Evolutionary conservation across 768 basidiomycete genomes (phyloP).

Genomic region (Lactifluus piperatus): DNA sequence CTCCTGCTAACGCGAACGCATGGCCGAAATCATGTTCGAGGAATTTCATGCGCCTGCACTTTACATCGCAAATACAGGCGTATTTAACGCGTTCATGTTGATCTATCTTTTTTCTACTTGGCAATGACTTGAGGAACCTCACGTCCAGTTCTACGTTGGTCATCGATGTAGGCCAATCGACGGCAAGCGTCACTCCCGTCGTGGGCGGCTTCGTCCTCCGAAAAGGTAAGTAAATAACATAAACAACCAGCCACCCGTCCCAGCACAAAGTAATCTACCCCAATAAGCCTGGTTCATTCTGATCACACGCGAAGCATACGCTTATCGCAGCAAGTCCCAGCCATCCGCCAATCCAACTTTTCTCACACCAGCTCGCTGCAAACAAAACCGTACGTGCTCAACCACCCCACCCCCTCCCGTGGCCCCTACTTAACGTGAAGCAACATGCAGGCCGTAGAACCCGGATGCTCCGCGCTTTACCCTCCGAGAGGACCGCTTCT

Average conservation of each 20-base stretch:
- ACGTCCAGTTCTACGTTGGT: conserved; percentile 80
- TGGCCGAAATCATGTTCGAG: conserved; percentile 98
- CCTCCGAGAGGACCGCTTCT: conserved; percentile 65
- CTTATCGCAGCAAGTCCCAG: conserved; percentile 41
- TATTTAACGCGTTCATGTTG: conserved; percentile 68
- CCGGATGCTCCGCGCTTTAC: conserved; percentile 55
- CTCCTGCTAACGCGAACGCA: conserved; percentile 84
- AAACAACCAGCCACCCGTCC: neutral
- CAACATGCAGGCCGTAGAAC: conserved; percentile 55
- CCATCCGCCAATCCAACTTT: conserved; percentile 57
- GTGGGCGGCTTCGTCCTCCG: conserved; percentile 96
- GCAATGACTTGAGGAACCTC: neutral
- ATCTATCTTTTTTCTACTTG: neutral
- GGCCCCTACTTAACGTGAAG: neutral
- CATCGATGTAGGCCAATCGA: conserved; percentile 85
- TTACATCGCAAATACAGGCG: conserved; percentile 92
- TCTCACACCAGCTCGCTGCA: conserved; percentile 85
- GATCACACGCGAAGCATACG: conserved; percentile 61
- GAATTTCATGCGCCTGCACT: conserved; percentile 91
- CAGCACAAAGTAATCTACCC: neutral
- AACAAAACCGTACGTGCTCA: conserved; percentile 48
- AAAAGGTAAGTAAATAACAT: conserved; percentile 50
- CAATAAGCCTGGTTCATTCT: conserved; percentile 67
- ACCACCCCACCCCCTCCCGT: too few relatives aligned
- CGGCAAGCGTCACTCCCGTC: conserved; percentile 88